phyloP scores from a whole-genome alignment of 2,329 filamentous ascomycete genomes.

The Verticillium nubilum region DNA sequence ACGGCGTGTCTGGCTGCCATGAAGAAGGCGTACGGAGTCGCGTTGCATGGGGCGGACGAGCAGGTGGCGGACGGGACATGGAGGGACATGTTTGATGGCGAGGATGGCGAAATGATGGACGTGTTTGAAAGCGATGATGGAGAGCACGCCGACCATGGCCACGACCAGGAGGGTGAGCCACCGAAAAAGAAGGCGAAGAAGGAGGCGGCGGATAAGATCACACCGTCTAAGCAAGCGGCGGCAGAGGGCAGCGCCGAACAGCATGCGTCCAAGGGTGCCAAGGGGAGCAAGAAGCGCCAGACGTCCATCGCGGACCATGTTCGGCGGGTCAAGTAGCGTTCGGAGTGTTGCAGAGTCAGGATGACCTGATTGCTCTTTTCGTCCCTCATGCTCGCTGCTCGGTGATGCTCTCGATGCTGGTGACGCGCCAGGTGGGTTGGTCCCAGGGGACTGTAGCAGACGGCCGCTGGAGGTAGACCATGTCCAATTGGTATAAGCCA shows the following conservation, averaged over 20 bases:
- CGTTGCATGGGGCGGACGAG: constrained; percentile 58
- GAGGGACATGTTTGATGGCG: constrained; percentile 38
- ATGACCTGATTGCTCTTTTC: no score
- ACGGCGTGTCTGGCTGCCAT: constrained; percentile 59
- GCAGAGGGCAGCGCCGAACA: constrained; percentile 12
- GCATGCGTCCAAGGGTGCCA: constrained; percentile 1
- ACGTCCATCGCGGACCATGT: background rate
- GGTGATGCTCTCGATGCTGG: no score
- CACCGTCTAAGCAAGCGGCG: constrained; percentile 9
- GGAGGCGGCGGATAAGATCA: constrained; percentile 7
- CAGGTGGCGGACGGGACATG: constrained; percentile 56
- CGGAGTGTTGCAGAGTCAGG: no score
- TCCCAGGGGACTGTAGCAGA: no score
- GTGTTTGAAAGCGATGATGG: constrained; percentile 26
- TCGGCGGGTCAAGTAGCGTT: background rate
- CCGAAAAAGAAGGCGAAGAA: background rate
- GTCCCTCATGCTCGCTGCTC: no score
- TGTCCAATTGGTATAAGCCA: no score
- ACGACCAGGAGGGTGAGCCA: constrained; percentile 18
- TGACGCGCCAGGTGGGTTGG: no score
- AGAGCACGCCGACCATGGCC: constrained; percentile 24
- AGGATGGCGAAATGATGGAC: constrained; percentile 33
- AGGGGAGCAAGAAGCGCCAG: constrained; percentile 4
- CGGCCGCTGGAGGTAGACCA: no score
- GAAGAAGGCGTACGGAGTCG: constrained; percentile 64